Conservation (phyloP, 2,329 filamentous ascomycete genomes). For the Polychaeton citri region DNA sequence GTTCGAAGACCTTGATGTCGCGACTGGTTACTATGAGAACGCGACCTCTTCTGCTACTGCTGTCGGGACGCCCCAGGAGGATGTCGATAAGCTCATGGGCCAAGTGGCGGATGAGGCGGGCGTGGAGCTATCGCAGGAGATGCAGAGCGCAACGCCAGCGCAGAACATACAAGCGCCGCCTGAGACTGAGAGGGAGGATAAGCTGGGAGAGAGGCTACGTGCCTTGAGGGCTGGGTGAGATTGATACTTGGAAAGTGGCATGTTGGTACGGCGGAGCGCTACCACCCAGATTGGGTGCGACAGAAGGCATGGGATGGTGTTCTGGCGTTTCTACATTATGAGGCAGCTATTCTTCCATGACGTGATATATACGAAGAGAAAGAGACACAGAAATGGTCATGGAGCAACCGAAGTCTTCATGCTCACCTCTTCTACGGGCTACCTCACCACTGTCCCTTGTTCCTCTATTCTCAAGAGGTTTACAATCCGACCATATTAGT, state of each 20-base stretch:
- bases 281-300: no score
- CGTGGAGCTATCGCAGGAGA: conserved; percentile 65
- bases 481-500: no score
- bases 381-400: no score
- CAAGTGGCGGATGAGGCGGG: conserved; percentile 82
- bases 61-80: conserved; percentile 63
- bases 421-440: no score
- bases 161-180: conserved; percentile 47
- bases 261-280: no score
- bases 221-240: conserved; percentile 33
- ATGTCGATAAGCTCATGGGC: conserved; percentile 72
- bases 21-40: conserved; percentile 65
- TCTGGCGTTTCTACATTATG: no score
- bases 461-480: no score
- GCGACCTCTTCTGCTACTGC: conserved; percentile 68
- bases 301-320: no score
- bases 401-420: no score
- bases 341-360: no score
- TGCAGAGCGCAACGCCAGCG: conserved; percentile 45
- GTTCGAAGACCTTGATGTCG: conserved; percentile 39
- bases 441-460: no score
- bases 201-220: conserved; percentile 46
- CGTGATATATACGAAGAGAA: no score
- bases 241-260: not conserved
- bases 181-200: conserved; percentile 67